Conservation (phyloP, 345 rosid species). For the Syzygium aqueum region DNA sequence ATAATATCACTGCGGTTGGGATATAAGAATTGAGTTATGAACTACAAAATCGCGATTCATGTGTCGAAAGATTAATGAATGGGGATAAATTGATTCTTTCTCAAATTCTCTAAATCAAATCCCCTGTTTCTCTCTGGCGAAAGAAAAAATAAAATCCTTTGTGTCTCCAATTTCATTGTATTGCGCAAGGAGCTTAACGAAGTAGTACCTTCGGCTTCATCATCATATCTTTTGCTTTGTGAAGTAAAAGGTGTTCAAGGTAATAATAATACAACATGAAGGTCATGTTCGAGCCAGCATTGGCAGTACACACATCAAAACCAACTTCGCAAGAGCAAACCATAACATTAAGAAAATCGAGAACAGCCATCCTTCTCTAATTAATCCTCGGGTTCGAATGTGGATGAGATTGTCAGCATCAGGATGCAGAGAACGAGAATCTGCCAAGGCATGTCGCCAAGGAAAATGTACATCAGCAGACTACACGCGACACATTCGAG, state of each 20-base stretch:
- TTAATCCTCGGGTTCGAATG: neutral
- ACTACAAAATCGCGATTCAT: neutral
- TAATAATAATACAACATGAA: neutral
- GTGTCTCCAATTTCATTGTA: neutral
- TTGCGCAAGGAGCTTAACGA: neutral
- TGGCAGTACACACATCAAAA: neutral
- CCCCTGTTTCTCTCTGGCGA: fast-evolving
- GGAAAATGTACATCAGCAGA: neutral
- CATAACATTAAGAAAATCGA: neutral
- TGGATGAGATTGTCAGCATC: neutral
- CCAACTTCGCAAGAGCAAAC: neutral
- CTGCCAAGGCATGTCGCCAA: neutral
- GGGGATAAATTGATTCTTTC: neutral
- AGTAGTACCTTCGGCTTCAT: neutral
- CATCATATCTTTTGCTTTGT: too few species aligned
- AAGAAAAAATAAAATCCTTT: neutral
- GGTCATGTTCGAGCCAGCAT: neutral
- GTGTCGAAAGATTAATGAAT: neutral
- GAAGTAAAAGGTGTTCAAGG: neutral
- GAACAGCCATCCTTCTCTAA: neutral
- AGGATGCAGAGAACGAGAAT: neutral
- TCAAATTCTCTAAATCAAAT: neutral
- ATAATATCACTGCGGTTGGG: neutral
- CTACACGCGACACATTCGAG: fast-evolving
- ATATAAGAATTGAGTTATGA: neutral